Base-by-base conservation (phyloP, 495 filamentous ascomycete species). In the Pseudotulostoma volvatum region DNA sequence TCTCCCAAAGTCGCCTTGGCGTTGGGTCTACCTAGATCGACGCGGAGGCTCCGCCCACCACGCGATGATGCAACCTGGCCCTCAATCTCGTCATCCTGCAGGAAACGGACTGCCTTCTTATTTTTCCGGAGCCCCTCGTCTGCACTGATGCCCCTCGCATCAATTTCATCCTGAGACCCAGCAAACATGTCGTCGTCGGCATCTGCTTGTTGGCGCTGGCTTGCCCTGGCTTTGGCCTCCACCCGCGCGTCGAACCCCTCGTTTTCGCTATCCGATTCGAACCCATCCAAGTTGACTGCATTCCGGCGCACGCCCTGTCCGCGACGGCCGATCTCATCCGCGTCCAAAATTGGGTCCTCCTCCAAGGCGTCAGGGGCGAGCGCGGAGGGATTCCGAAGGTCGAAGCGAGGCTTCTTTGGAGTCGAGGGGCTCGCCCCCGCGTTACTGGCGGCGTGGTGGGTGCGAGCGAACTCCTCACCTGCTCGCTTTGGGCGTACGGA, bases 261-360 rank as follows among this genome's bases (percentile, higher is more conserved):
- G 39, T 86, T 86, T 7, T 88, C 87, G 20, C 81, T 90, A 56
- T 99, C 90, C 0, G 79, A 88, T 38, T 95, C 88, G 60, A 96
- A 96, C 2, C 92, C 90, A 49, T 96, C 90, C 19, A 97, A 75
- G 44, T 95, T 93, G 21, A 97, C 76, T 1, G 86, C 90, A 47
- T 84, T 81, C 40, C 90, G 84, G 49, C 93, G 93, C 0, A 80
- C 77, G 33, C 78, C 75, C 28, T 74, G 67, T 0, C 76, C 80
- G 11, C 77, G 67, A n/a, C 75, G 76, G 28, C 88, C 88, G 43
- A 96, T 93, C 37, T 93, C 86, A 49, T 95, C 90, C 9, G 84
- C 83, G 30, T 93, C 87, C 11, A 93, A 71, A 16, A 84, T 71
- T 2, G 80, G 68, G 47, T 86, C 83, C 21, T 88, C 83, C 42